These are phyloP conservation scores for Phyllosticta capitalensis DNA, from an alignment of 2,329 filamentous ascomycete genomes.

Conservation along the genomic window DNA sequence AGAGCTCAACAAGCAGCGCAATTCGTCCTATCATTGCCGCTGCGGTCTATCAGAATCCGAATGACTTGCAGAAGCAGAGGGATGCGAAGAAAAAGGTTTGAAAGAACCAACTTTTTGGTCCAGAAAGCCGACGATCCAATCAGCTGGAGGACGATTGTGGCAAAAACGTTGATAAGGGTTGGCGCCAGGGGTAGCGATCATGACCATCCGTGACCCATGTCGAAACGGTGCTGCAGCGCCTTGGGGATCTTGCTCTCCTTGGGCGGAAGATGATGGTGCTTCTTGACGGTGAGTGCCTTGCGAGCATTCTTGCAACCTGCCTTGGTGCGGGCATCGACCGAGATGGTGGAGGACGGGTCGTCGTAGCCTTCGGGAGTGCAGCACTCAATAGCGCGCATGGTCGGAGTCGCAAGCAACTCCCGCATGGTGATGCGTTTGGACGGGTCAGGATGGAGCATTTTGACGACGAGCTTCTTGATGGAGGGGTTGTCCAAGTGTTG, in stretches of 20 bases:
- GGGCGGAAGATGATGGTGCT: constrained; percentile 37
- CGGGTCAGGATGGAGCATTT: constrained; percentile 77
- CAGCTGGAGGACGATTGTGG: neutral
- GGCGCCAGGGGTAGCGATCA: neutral
- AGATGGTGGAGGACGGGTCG: constrained; percentile 43
- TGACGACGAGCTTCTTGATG: constrained; percentile 61
- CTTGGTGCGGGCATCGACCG: constrained; percentile 49
- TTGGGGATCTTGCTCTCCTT: constrained; percentile 29
- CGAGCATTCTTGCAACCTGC: constrained; percentile 23
- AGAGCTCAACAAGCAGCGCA: neutral
- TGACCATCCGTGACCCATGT: constrained; percentile 27
- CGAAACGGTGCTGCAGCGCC: constrained; percentile 28
- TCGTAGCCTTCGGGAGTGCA: constrained; percentile 65
- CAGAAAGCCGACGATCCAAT: neutral
- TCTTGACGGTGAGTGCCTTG: constrained; percentile 30
- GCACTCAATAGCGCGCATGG: constrained; percentile 66
- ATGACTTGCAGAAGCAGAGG: neutral
- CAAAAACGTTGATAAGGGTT: neutral
- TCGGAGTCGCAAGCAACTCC: constrained; percentile 60
- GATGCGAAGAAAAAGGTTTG: neutral
- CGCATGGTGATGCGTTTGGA: constrained; percentile 58
- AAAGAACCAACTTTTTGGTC: neutral
- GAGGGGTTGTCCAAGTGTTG: constrained; percentile 54
- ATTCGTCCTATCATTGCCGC: neutral
- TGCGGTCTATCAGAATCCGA: neutral